These are phyloP conservation scores for Oryza officinalis DNA, from an alignment of 176 grass and related monocot species.

Conservation along the genomic window DNA sequence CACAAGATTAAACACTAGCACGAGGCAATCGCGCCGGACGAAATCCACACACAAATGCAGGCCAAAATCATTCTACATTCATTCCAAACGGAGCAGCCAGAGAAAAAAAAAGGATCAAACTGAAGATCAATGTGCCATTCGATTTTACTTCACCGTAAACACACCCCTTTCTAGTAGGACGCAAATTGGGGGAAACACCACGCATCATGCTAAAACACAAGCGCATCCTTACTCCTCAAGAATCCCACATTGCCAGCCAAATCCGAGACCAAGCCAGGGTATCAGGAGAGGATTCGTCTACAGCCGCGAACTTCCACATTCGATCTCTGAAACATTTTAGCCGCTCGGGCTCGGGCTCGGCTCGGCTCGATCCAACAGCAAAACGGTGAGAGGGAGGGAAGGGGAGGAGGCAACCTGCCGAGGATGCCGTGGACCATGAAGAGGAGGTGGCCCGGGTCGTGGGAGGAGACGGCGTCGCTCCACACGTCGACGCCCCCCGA, in stretches of 20 bases:
- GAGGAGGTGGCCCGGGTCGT: constrained; percentile 61
- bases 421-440: constrained; percentile 84
- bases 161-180: neutral
- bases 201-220: neutral
- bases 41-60: neutral
- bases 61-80: too few relatives aligned
- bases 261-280: neutral
- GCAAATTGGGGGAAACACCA: neutral
- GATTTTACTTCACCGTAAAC: neutral
- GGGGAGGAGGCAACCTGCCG: constrained; percentile 38
- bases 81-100: too few relatives aligned
- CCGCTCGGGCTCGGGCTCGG: too few relatives aligned
- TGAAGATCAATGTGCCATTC: neutral
- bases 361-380: neutral
- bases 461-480: constrained; percentile 51
- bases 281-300: neutral
- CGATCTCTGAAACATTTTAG: neutral
- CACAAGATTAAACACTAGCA: neutral
- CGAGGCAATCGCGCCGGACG: neutral
- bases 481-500: constrained; percentile 60
- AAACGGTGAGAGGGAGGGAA: too few relatives aligned
- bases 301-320: neutral
- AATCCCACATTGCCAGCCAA: neutral
- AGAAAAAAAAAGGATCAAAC: too few relatives aligned
- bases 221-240: neutral